A percentile compares a stretch with the other conserved stretches of the same genome.
These are phyloP conservation scores for Camellia lanceoleosa DNA, from an alignment of 148 eudicot genomes.

Conservation along the genomic window DNA sequence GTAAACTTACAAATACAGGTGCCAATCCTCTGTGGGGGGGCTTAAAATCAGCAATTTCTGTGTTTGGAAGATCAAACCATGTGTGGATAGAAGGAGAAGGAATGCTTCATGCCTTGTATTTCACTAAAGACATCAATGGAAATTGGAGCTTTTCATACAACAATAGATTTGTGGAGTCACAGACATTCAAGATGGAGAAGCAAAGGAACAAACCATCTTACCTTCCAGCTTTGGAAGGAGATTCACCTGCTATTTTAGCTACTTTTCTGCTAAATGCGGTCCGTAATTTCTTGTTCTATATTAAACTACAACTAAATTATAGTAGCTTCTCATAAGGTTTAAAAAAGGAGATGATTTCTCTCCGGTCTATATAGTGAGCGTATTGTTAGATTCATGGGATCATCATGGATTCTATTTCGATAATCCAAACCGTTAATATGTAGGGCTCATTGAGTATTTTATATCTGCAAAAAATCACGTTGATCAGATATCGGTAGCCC, in stretches of 20 bases:
- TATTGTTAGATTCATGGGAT: no score
- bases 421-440: no score
- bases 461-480: no score
- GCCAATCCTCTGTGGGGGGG: slow-evolving; percentile 39
- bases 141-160: slow-evolving; percentile 28
- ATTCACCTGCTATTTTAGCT: slow-evolving; percentile 9
- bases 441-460: no score
- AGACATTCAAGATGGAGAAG: slow-evolving; percentile 17
- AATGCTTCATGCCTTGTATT: slow-evolving; percentile 40
- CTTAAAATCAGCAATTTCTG: slow-evolving; percentile 22
- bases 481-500: no score
- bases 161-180: slow-evolving; percentile 15
- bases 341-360: no score
- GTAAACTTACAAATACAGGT: slow-evolving; percentile 15
- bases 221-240: slow-evolving; percentile 22
- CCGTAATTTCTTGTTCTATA: no score
- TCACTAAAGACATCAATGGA: slow-evolving; percentile 26
- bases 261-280: slow-evolving; percentile 17
- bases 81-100: slow-evolving; percentile 50
- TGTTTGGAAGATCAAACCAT: slow-evolving; percentile 35
- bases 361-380: no score
- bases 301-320: no score
- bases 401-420: no score
- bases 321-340: no score
- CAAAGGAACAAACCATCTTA: slow-evolving; percentile 15